Conservation (phyloP, 176 grass and related monocot species). For the Dactylis glomerata region DNA sequence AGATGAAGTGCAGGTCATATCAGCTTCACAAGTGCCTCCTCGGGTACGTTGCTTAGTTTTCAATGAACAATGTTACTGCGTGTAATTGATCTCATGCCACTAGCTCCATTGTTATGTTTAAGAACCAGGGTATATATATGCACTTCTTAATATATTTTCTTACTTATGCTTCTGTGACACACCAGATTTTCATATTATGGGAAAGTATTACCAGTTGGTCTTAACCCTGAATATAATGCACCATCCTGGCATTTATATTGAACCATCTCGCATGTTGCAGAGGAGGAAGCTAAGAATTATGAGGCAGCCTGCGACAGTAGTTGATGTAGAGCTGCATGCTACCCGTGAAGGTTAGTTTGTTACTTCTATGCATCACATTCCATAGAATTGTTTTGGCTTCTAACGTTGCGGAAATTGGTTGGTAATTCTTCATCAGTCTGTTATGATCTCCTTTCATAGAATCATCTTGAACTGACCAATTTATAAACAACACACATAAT, state of each 20-base stretch:
- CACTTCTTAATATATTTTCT: neutral
- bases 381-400: neutral
- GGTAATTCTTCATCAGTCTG: neutral
- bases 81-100: neutral
- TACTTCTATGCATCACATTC: neutral
- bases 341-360: conserved; percentile 35
- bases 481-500: neutral
- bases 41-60: conserved; percentile 7
- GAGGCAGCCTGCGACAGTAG: conserved; percentile 14
- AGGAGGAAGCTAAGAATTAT: conserved; percentile 37
- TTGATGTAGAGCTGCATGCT: conserved; percentile 40
- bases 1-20: conserved; percentile 43
- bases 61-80: neutral
- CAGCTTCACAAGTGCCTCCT: conserved; percentile 40
- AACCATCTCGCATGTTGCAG: conserved; percentile 29
- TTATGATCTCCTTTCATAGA: neutral
- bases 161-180: neutral
- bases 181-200: neutral
- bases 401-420: neutral
- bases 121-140: neutral
- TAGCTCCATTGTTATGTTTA: neutral
- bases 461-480: neutral
- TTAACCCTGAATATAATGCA: neutral
- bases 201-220: neutral
- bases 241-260: neutral